Evolutionary conservation across 2,329 filamentous ascomycete species (phyloP).

Genomic region (Fusarium praegraminearum): DNA sequence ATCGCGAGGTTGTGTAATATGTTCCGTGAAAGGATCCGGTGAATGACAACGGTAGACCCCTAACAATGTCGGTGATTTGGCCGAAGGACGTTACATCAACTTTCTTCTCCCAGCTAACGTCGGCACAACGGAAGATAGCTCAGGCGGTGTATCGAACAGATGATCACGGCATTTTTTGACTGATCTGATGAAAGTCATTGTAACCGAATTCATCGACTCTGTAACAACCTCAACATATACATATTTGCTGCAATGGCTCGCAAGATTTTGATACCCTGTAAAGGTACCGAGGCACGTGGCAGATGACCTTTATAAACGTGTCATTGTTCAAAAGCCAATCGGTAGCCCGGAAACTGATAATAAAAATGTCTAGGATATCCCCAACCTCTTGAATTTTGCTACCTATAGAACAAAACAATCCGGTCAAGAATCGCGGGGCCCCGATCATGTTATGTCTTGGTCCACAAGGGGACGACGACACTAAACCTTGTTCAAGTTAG

Average conservation of each 20-base stretch:
- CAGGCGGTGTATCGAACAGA: too few species aligned
- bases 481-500: not conserved
- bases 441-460: slow-evolving; percentile 24
- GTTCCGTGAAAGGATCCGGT: too few species aligned
- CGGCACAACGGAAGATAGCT: not conserved
- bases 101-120: not conserved
- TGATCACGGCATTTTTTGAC: too few species aligned
- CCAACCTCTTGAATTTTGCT: not conserved
- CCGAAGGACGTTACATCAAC: not conserved
- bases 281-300: not conserved
- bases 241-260: not conserved
- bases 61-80: too few species aligned
- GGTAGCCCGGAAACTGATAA: not conserved
- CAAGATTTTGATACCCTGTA: not conserved
- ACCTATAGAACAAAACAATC: not conserved
- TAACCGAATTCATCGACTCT: too few species aligned
- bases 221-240: not conserved
- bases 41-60: too few species aligned
- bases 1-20: too few species aligned
- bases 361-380: not conserved
- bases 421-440: slow-evolving; percentile 1
- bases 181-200: too few species aligned
- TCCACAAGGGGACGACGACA: not conserved
- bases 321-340: not conserved
- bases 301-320: not conserved